Evolutionary conservation across 129 eudicot species (phyloP).

Genomic region (Arctium minus): DNA sequence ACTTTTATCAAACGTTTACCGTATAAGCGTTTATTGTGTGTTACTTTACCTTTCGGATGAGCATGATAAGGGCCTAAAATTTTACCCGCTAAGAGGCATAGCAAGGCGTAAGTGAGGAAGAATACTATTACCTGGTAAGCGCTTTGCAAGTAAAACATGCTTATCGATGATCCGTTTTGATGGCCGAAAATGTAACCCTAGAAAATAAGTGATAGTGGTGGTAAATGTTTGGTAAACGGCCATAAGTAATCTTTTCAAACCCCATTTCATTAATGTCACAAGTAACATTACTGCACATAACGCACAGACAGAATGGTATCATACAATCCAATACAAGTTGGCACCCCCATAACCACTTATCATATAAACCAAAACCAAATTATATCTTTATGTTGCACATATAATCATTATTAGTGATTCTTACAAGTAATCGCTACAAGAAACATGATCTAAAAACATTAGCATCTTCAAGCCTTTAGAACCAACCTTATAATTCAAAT

Average conservation of each 20-base stretch:
- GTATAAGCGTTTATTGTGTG: too few species aligned
- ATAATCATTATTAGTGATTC: conserved; percentile 4
- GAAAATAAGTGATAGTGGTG: too few species aligned
- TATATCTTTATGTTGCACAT: conserved; percentile 12
- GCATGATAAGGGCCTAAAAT: too few species aligned
- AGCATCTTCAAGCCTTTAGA: not conserved
- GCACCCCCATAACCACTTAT: not conserved
- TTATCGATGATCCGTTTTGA: too few species aligned
- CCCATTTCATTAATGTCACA: not conserved
- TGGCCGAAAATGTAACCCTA: too few species aligned
- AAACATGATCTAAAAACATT: not conserved
- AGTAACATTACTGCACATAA: not conserved
- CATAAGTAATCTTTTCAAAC: not conserved
- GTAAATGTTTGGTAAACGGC: too few species aligned
- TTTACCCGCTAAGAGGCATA: too few species aligned
- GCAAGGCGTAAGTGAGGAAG: too few species aligned
- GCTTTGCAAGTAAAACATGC: too few species aligned
- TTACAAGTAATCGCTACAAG: conserved; percentile 13
- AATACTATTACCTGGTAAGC: too few species aligned
- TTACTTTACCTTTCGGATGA: too few species aligned
- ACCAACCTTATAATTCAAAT: conserved; percentile 41
- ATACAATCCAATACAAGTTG: conserved; percentile 3
- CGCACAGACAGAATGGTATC: not conserved
- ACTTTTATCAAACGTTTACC: too few species aligned
- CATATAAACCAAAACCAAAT: conserved; percentile 7